Evolutionary conservation across 257 asterid species (phyloP), one percentile per base, ranked within the genome.

Genomic region (Scutellaria galericulata): DNA sequence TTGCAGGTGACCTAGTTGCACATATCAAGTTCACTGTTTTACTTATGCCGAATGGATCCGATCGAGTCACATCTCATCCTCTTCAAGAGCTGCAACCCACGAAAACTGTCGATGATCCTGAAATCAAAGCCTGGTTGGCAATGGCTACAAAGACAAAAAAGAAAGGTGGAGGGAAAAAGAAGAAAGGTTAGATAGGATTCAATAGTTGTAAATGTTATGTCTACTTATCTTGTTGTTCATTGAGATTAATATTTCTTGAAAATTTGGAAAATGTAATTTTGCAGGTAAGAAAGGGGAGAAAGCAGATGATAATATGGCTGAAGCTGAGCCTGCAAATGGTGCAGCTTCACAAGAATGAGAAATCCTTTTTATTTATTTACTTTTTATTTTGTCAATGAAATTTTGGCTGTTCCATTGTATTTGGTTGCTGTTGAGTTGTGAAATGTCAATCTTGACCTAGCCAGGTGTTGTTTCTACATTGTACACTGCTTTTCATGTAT

Each of bases 41-140:
- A 81, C 83, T 89, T 15, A 92, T 92, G 98, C 94, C 98, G 4
- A 92, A 92, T 63, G 98, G 96, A 13, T 92, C 96, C 15, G 98
- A 92, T 31, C 87, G 96, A 47, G 55, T 92, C 64, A 92, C 98
- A 39, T 78, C 90, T 18, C 96, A 89, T 78, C 59, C 92, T 64
- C 89, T 88, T 12, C 98, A 92, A 81, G 98, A 89, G 77, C 72
- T 90, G 58, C 83, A 84, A 31, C 85, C 96, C n/a, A 80, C 92
- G 2, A 92, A 92, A 73, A 67, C 86, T 0, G 75, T 81, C 6
- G 98, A 92, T 37, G 96, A 92, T 76, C 92, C 96, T n/a, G 96
- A 89, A 68, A 89, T 91, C 50, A 91, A 89, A 73, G 83, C 95
- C 55, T 91, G 95, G 97, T 63, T 84, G 35, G 77, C 88, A 42